Conservation (phyloP, 371 early-diverging fungal species). For the Zopfochytrium polystomum region DNA sequence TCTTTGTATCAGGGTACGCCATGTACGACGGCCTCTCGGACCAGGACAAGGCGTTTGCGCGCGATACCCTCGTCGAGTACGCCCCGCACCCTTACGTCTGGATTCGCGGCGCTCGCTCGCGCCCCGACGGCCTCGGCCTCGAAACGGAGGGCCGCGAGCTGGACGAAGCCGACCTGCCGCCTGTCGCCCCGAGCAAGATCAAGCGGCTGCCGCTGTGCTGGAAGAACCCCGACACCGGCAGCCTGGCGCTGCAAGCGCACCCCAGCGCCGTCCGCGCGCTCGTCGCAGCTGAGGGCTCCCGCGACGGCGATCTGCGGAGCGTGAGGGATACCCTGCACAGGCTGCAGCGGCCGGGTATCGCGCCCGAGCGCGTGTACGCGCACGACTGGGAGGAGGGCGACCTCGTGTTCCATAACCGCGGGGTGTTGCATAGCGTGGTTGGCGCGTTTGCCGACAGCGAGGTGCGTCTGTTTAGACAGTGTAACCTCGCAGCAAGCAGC, state of each 20-base stretch:
- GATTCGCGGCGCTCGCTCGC: slow-evolving; percentile 14
- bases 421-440: slow-evolving; percentile 18
- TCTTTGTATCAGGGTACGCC: slow-evolving; percentile 16
- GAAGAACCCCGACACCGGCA: slow-evolving; percentile 26
- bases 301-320: slow-evolving; percentile 3
- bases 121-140: slow-evolving; percentile 16
- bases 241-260: slow-evolving; percentile 18
- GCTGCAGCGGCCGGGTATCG: slow-evolving; percentile 22
- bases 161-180: no score
- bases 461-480: slow-evolving; percentile 24
- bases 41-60: slow-evolving; percentile 16
- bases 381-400: slow-evolving; percentile 27
- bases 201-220: no score
- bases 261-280: slow-evolving; percentile 13
- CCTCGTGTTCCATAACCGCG: slow-evolving; percentile 23
- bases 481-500: slow-evolving; percentile 12
- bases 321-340: slow-evolving; percentile 10
- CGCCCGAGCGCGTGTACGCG: slow-evolving; percentile 18
- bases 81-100: slow-evolving; percentile 31
- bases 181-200: no score
- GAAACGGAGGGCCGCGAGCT: slow-evolving; percentile 13
- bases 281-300: slow-evolving; percentile 10
- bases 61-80: slow-evolving; percentile 11
- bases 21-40: slow-evolving; percentile 15
- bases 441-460: slow-evolving; percentile 15